These are phyloP conservation scores for Verticillium zaregamsianum DNA, from an alignment of 2,329 filamentous ascomycete genomes.

Conservation along the genomic window DNA sequence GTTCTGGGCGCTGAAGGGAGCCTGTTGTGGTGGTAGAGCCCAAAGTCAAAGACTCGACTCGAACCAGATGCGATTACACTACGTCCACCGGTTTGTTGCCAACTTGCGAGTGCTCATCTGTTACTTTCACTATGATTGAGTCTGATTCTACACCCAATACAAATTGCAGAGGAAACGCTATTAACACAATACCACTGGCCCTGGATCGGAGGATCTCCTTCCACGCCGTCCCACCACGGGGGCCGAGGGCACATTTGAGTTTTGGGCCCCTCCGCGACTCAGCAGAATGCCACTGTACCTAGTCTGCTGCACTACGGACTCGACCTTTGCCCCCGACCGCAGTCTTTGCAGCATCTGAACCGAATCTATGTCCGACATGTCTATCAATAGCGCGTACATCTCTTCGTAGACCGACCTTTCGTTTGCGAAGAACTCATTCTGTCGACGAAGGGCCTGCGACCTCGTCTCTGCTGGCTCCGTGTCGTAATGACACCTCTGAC, in stretches of 20 bases:
- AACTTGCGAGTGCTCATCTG: no score
- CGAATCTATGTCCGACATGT: not conserved
- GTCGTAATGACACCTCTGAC: not conserved
- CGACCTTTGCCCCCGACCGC: not conserved
- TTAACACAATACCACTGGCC: not conserved
- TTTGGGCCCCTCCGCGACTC: not conserved
- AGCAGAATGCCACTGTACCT: not conserved
- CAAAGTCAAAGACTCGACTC: no score
- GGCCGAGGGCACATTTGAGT: not conserved
- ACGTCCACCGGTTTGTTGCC: no score
- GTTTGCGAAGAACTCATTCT: not conserved
- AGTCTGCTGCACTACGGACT: not conserved
- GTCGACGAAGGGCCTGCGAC: not conserved
- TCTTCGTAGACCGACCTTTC: not conserved
- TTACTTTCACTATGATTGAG: no score
- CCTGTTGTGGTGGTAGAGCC: no score
- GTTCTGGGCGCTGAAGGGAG: no score
- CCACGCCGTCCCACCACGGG: not conserved
- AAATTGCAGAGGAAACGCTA: not conserved
- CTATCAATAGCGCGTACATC: not conserved
- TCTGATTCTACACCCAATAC: no score
- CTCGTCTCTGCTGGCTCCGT: not conserved
- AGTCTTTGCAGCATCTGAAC: not conserved
- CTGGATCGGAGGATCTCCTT: not conserved
- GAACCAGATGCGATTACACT: no score